Evolutionary conservation across 164 flowering plant species (phyloP), one percentile per base, ranked within the genome.

Genomic region (Cinnamomum micranthum): DNA sequence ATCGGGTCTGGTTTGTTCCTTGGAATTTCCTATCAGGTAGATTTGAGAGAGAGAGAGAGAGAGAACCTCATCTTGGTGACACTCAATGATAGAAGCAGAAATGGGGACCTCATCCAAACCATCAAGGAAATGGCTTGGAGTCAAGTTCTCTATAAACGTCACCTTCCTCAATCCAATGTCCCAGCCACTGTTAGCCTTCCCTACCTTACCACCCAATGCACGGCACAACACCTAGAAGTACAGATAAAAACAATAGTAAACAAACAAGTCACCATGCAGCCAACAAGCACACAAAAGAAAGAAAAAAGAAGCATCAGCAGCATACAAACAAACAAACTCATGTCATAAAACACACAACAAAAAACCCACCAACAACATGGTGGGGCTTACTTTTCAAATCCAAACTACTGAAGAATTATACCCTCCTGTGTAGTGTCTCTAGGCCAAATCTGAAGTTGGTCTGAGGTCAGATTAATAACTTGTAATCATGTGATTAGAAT

Each of bases 151-250:
- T 59, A 85, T 83, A 15, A 89, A 72, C 31, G 7, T 83, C 71
- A 92, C 87, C 71, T 80, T 82, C 76, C 91, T 89, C 71, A 92
- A n/a, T 31, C 97, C 95, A 71, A 92, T 73, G 68, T 92, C 97
- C 95, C 93, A 89, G 15, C 97, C 97, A 15, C 79, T 81, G 19
- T 50, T 33, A 1, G 95, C 75, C 71, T 76, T 87, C 70, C 88
- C 91, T 35, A 88, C 84, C 76, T 87, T 89, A 1, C 97, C 95
- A 23, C 97, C 95, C 83, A 89, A 70, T 58, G 92, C 91, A 70
- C 97, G 80, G 75, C 97, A 88, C 69, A 92, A 69, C 6, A 92
- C 86, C 93, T 91, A 73, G 6, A 50, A 11, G 50, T 23, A 23
- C 64, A 72, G 68, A 33, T 41, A 1, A 41, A 33, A 33, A 70